Base-by-base conservation (phyloP, 495 filamentous ascomycete genomes). In the Physcia stellaris region DNA sequence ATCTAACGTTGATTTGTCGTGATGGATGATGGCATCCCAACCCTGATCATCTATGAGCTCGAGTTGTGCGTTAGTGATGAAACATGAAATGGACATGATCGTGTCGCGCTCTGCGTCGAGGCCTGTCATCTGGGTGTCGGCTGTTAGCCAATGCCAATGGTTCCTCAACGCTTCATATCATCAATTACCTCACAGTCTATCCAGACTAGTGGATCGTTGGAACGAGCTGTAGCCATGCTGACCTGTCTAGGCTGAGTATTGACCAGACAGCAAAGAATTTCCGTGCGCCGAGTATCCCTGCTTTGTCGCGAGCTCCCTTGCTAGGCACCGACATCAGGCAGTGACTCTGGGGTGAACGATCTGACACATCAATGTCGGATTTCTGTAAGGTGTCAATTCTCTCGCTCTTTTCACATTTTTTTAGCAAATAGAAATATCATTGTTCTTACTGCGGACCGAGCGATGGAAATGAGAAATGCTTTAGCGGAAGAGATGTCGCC, bases 1-100 rank as follows among this genome's bases (percentile, higher is more conserved):
- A 53, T 77, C 76, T 48, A 98, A 77, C 24, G 66, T 64, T 39
- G 73, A 66, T 50, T 77, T 70, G 2, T 75, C 58, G 41, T 86
- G 81, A 53, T 86, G 81, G 39, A 98, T 74, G 32, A 92, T 67
- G 10, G 70, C 67, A 43, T 88, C 83, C 66, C 79, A 90, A 42
- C 90, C 90, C 17, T 68, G 56, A 10, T 72, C 59, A 31, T 95
- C 86, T 10, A 94, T 59, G 20, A 93, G 51, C 27, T 83, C 66
- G 17, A 98, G 70, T 26, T 86, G 59, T 30, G 70, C 66, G 49
- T 88, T 75, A 6, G 92, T 98, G 53, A 98, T 72, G 60, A 92
- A 81, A 62, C 90, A 98, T 58, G 80, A 90, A 22, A 98, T 80
- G 53, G 92, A 84, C 47, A 98, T 73, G 51, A 98, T 93, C 12